Percentiles rank a stretch among this genome's conserved stretches.
phyloP scores from a whole-genome alignment of 2,329 filamentous ascomycete species.

The Albifimbria verrucaria region DNA sequence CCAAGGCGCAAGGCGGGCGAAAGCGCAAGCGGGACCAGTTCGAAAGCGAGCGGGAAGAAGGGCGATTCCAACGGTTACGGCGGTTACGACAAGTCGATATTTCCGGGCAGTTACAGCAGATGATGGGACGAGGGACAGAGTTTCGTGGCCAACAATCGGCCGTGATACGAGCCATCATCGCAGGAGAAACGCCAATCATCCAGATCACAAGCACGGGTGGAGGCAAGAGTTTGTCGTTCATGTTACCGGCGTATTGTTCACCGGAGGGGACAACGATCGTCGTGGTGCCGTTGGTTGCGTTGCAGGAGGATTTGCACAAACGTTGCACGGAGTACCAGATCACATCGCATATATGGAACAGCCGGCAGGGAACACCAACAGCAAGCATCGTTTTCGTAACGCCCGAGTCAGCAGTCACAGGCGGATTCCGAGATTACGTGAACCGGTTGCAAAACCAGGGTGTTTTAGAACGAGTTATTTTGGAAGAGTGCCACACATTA shows the following conservation, averaged over 20 bases:
- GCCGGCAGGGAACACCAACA: no score
- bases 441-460: not conserved
- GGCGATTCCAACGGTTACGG: not conserved
- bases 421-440: no score
- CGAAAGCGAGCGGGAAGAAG: no score
- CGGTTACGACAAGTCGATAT: not conserved
- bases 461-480: not conserved
- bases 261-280: conserved; percentile 6
- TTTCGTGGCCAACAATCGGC: not conserved
- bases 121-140: not conserved
- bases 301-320: conserved; percentile 6
- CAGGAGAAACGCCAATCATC: no score
- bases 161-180: no score
- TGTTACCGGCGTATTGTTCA: conserved; percentile 6
- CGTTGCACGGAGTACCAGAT: conserved; percentile 1
- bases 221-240: no score
- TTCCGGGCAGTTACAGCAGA: not conserved
- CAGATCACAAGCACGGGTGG: no score
- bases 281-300: conserved; percentile 8
- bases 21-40: no score
- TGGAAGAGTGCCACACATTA: not conserved
- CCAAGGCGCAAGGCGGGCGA: no score
- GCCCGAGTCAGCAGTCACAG: no score
- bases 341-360: no score
- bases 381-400: no score